Base-by-base conservation (phyloP, 164 flowering plant species). In the Sedum album region DNA sequence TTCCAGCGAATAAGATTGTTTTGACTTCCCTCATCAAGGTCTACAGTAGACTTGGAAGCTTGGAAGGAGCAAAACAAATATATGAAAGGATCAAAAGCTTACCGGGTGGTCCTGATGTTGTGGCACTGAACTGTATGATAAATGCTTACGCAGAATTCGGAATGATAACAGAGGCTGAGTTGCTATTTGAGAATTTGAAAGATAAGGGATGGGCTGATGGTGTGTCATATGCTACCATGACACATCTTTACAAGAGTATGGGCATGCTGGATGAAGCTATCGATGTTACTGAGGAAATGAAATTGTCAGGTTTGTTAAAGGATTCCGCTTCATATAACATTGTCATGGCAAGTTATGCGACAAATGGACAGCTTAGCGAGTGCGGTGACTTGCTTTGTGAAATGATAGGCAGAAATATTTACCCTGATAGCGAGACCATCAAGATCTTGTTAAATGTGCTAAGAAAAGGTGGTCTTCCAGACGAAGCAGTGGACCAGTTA, bases 51-150 rank as follows among this genome's bases (percentile, higher is more conserved):
- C 74, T 85, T 23, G 97, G 89, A 7, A 76, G 73, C 73, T 75
- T 85, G 70, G 87, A 86, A 53, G 89, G 80, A 68, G 92, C 97
- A 44, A 86, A 79, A 71, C 65, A 72, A 46, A 2, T 89, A 28
- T 93, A 85, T 70, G 77, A 77, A 69, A 82, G 70, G 75, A 84
- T 89, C 83, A 80, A 78, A 74, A 70, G 71, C 66, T 41, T 82
- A 73, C 82, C 82, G 21, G 94, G 79, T 60, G 94, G 92, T 68
- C 85, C 84, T 0, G 96, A 90, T 78, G 68, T 81, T 69, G 79
- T 89, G 71, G 97, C 98, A 42, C 88, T 91, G 21, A 93, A 89
- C 71, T 81, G 86, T 61, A 93, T 90, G 91, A 83, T 93, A 62
- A 73, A 66, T 76, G 82, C 91, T 41, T 90, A 82, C 81, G 87